Base-by-base conservation (phyloP, 169 alveolate genomes). In the Eimeria sp. region DNA sequence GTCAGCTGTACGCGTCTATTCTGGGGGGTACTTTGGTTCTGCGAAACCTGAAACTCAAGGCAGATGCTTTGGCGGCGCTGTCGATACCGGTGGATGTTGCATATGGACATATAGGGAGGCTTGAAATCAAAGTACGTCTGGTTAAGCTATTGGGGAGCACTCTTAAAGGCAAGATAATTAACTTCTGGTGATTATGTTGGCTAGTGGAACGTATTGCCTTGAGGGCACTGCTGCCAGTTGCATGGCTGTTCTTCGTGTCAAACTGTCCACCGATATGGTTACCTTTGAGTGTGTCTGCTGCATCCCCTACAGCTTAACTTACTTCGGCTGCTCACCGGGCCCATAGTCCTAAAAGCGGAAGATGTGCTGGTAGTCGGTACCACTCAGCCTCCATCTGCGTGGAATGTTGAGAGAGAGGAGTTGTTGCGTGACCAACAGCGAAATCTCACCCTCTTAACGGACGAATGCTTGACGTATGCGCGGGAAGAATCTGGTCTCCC, bases 381-480 rank as follows among this genome's bases (percentile, higher is more conserved):
- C 46, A 91, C 91, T 37, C 91, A 77, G 85, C 96, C 96, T 20
- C 85, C 96, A 25, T 54, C 80, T 33, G 91, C 62, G 30, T 91
- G 96, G 96, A 80, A 68, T 62, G 96, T 80, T 62, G 96, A 91
- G 72, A 60, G 82, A 43, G 96, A 91, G 68, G 87, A 91, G 33
- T 52, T 27, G n/a, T 46, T 77, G 78, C 89, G 96, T 46, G 89
- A 66, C n/a, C 82, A 91, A 52, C 77, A 60, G 30, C 89, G 89
- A 33, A 76, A 64, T 33, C 72, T 91, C 46, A 76, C 85, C 4
- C 91, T 91, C 52, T 71, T 91, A n/a, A 77, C 96, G 60, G 96
- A 91, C 68, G 96, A 91, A 64, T 91, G 96, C 49, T 76, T 91
- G 76, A 91, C 96, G 33, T 91, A 77, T 91, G 91, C 89, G 43